Conservation (phyloP, 148 eudicot species). For the Simmondsia chinensis region DNA sequence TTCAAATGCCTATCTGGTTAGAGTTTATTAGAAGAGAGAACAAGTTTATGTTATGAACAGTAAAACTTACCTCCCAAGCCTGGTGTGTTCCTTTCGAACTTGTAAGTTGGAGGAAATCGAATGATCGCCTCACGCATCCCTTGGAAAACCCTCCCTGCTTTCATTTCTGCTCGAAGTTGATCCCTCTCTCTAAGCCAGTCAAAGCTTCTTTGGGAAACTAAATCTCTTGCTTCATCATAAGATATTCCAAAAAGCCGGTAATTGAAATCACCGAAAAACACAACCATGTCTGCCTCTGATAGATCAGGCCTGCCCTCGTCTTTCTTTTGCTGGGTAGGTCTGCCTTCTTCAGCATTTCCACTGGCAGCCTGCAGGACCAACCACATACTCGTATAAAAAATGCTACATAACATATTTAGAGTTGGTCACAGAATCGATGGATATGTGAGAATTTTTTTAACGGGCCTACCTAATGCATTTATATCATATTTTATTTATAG, state of each 20-base stretch:
- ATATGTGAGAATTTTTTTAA: no score
- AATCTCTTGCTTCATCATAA: slow-evolving; percentile 96
- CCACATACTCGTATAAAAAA: no score
- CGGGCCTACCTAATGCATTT: no score
- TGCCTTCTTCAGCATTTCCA: slow-evolving; percentile 44
- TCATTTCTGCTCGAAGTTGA: slow-evolving; percentile 96
- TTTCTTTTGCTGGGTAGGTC: no score
- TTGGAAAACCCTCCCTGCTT: slow-evolving; percentile 93
- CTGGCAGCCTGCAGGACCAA: slow-evolving; percentile 39
- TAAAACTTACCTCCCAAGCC: slow-evolving; percentile 79
- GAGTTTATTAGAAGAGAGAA: no score
- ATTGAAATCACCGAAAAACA: slow-evolving; percentile 85
- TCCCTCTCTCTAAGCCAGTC: slow-evolving; percentile 98
- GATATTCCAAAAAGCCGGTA: slow-evolving; percentile 97
- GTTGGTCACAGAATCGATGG: no score
- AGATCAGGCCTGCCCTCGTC: slow-evolving; percentile 78
- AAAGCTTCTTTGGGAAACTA: slow-evolving; percentile 95
- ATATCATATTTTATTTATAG: no score
- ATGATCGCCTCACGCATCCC: slow-evolving; percentile 96
- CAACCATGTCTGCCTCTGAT: slow-evolving; percentile 90
- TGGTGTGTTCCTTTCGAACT: slow-evolving; percentile 76
- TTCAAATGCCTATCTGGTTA: no score
- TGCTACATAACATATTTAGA: no score
- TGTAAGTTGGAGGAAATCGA: slow-evolving; percentile 92
- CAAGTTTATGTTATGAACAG: no score